Evolutionary conservation across 108 stramenopile genomes (phyloP).

Genomic region (Skeletonema potamos): DNA sequence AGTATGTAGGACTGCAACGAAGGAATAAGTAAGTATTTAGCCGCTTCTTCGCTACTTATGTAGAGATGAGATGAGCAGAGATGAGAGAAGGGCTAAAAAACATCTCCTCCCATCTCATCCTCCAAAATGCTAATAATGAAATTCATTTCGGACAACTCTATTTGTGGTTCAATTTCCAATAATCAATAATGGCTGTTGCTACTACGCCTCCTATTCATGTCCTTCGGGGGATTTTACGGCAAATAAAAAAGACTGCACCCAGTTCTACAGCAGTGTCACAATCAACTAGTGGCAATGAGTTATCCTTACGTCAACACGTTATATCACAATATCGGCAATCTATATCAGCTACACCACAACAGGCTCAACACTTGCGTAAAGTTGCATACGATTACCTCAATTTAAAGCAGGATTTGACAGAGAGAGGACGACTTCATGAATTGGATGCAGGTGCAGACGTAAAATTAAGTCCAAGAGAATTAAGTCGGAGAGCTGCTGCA

Average conservation of each 20-base stretch:
- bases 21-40: too few species aligned
- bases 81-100: too few species aligned
- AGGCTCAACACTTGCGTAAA: slow-evolving; percentile 26
- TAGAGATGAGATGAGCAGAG: too few species aligned
- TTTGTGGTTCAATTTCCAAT: too few species aligned
- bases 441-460: slow-evolving; percentile 78
- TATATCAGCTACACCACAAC: slow-evolving; percentile 6
- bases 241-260: slow-evolving; percentile 18
- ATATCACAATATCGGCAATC: slow-evolving; percentile 47
- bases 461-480: slow-evolving; percentile 69
- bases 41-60: too few species aligned
- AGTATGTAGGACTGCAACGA: too few species aligned
- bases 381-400: slow-evolving; percentile 61
- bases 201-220: slow-evolving; percentile 64
- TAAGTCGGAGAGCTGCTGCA: slow-evolving; percentile 77
- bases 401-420: slow-evolving; percentile 60
- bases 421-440: slow-evolving; percentile 63
- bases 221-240: slow-evolving; percentile 61
- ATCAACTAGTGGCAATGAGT: slow-evolving; percentile 7
- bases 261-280: slow-evolving; percentile 6
- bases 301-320: slow-evolving; percentile 28
- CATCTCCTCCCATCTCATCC: too few species aligned
- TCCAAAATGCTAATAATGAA: too few species aligned
- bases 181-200: slow-evolving; percentile 16
- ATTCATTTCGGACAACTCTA: too few species aligned